A percentile compares a stretch with the other conserved stretches of the same genome.
These are phyloP conservation scores for Paramyrothecium sp. DNA, from an alignment of 2,329 filamentous ascomycete species.

Conservation along the genomic window DNA sequence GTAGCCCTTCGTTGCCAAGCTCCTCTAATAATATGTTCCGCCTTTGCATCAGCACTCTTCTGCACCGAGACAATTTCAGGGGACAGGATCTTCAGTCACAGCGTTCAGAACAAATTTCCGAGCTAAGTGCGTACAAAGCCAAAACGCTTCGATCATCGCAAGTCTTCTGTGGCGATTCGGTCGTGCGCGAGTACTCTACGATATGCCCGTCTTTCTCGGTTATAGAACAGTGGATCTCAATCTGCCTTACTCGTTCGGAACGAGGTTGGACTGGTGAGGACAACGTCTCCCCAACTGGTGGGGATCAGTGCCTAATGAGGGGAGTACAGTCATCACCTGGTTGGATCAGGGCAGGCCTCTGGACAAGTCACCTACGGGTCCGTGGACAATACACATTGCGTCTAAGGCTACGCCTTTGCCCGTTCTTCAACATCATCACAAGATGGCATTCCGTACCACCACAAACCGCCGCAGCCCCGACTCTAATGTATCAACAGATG, in stretches of 20 bases:
- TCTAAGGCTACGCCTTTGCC: slow-evolving; percentile 4
- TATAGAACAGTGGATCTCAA: slow-evolving; percentile 10
- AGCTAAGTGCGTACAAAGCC: slow-evolving; percentile 2
- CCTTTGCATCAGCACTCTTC: slow-evolving; percentile 7
- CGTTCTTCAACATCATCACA: slow-evolving; percentile 7
- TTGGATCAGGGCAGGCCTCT: slow-evolving; percentile 9
- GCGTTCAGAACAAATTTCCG: not conserved
- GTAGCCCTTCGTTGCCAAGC: slow-evolving; percentile 4
- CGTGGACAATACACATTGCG: slow-evolving; percentile 7
- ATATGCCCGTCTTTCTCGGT: slow-evolving; percentile 8
- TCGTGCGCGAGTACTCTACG: slow-evolving; percentile 10
- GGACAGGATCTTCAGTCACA: slow-evolving; percentile 2
- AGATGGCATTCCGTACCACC: slow-evolving; percentile 6
- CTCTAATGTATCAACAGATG: not conserved
- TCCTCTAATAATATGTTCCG: slow-evolving; percentile 10
- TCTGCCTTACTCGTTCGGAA: slow-evolving; percentile 5
- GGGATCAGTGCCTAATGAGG: not conserved
- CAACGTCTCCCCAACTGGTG: not conserved
- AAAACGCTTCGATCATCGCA: slow-evolving; percentile 3
- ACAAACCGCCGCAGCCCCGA: slow-evolving; percentile 1
- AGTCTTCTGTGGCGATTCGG: slow-evolving; percentile 6
- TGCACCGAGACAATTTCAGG: slow-evolving; percentile 6
- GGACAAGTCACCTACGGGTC: slow-evolving; percentile 8
- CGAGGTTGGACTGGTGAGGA: slow-evolving; percentile 3
- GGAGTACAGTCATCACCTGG: slow-evolving; percentile 5